Evolutionary conservation across 345 rosid genomes (phyloP).

Genomic region (Litchi chinensis): DNA sequence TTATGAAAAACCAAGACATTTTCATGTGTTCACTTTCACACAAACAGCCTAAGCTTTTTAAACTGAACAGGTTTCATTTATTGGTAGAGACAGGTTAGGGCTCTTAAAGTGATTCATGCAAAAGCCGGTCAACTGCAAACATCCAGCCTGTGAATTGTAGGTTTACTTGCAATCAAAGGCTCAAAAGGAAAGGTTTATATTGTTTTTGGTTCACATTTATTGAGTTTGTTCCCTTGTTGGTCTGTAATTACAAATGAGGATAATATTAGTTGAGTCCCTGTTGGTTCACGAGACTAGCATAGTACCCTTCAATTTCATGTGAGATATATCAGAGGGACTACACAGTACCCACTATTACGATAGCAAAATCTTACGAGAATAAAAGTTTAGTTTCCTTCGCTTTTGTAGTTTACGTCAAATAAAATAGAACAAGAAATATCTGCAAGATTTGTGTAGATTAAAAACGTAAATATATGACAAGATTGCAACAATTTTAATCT

Average conservation of each 20-base stretch:
- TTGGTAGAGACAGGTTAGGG: neutral
- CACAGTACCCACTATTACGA: too few species aligned
- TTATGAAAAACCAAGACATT: conserved; percentile 43
- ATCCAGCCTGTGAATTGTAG: conserved; percentile 31
- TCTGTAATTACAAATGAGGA: conserved; percentile 11
- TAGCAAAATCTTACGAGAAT: too few species aligned
- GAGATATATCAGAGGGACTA: neutral
- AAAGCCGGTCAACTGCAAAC: conserved; percentile 48
- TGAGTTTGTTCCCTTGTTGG: conserved; percentile 33
- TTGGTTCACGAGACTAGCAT: conserved; percentile 45
- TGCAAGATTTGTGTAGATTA: too few species aligned
- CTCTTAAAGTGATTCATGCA: conserved; percentile 40
- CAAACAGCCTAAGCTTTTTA: neutral
- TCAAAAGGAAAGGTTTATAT: conserved; percentile 20
- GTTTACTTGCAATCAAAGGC: conserved; percentile 31
- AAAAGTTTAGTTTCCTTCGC: too few species aligned
- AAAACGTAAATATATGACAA: too few species aligned
- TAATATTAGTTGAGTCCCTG: conserved; percentile 26
- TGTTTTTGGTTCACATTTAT: conserved; percentile 17
- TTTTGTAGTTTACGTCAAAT: too few species aligned
- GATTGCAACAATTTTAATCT: too few species aligned
- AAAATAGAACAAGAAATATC: too few species aligned
- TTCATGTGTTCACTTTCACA: neutral
- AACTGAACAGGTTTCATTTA: neutral
- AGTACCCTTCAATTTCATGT: conserved; percentile 31